These are phyloP conservation scores for Xylariaceae sp. DNA, from an alignment of 2,329 filamentous ascomycete genomes.

Conservation along the genomic window DNA sequence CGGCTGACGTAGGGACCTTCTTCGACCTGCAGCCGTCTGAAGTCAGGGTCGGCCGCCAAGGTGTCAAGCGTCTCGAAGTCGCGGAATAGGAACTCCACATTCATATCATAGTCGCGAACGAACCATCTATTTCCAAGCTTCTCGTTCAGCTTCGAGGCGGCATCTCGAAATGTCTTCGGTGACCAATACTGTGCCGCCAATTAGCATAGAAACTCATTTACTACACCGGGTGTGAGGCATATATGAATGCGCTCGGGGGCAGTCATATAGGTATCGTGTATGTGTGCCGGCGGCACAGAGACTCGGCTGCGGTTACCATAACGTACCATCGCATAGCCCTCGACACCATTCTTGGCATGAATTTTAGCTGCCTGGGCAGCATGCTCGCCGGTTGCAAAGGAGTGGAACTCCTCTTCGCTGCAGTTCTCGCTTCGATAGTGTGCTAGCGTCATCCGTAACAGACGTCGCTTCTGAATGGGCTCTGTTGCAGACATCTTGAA, in stretches of 20 bases:
- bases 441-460: conserved; percentile 4
- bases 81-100: conserved; percentile 27
- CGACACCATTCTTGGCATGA: conserved; percentile 1
- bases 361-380: background rate
- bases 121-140: background rate
- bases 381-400: conserved; percentile 1
- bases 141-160: background rate
- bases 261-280: too few relatives aligned
- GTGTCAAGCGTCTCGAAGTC: conserved; percentile 11
- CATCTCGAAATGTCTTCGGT: conserved; percentile 10
- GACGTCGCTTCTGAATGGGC: conserved; percentile 3
- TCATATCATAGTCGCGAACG: conserved; percentile 16
- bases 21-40: conserved; percentile 22
- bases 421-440: conserved; percentile 2
- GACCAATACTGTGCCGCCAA: conserved; percentile 10
- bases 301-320: too few relatives aligned
- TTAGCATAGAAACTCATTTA: too few relatives aligned
- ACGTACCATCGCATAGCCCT: conserved; percentile 1
- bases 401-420: conserved; percentile 2
- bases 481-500: too few relatives aligned
- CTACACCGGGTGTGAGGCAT: background rate
- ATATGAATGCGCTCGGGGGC: too few relatives aligned
- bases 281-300: background rate
- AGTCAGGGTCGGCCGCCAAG: conserved; percentile 21
- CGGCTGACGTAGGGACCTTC: conserved; percentile 21